Evolutionary conservation across 768 basidiomycete species (phyloP), one percentile per base, ranked within the genome.

Genomic region (Neoboletus subvelutipes): DNA sequence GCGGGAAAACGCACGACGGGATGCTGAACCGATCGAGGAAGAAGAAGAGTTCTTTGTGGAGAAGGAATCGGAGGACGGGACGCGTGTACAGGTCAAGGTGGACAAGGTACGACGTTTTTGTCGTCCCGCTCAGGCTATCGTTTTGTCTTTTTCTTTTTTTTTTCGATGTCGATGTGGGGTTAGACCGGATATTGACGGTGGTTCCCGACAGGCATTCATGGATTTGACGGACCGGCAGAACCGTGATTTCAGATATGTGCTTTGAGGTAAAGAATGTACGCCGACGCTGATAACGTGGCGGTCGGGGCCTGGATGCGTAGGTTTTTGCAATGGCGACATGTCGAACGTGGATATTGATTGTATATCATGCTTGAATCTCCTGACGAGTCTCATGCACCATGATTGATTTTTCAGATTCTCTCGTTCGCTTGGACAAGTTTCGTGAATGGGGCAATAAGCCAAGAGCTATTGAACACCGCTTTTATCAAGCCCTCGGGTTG

Each of bases 171-270:
- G 34, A 12, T 15, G 17, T 36, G 26, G 3, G 11, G 5, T 8
- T 33, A 13, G 18, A 8, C 8, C 5, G 13, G 37, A 9, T n/a
- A 9, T 40, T 62, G 43, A 63, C 33, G 26, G 36, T 47, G 22
- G 48, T 22, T 3, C 20, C 8, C 3, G 4, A 39, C 51, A 89
- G 85, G 86, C 83, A 77, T 86, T 82, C 67, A 68, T 88, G 72
- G 88, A 90, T 65, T 71, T 90, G 62, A 90, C 88, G 1, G 88
- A 90, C 65, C 75, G 71, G 31, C 84, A 89, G 67, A 90, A 90
- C 62, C 77, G 82, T 11, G 85, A 88, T 52, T 89, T 86, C 71
- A 77, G 88, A 73, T 90, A 89, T 64, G 85, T 88, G 28, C 71
- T 88, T 55, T 88, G 70, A 61, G 42, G 40, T 56, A 29, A 1